Percentiles rank a stretch among this genome's conserved stretches.
Evolutionary conservation across 2,329 filamentous ascomycete species (phyloP).

Genomic region (Cryoendolithus antarcticus): DNA sequence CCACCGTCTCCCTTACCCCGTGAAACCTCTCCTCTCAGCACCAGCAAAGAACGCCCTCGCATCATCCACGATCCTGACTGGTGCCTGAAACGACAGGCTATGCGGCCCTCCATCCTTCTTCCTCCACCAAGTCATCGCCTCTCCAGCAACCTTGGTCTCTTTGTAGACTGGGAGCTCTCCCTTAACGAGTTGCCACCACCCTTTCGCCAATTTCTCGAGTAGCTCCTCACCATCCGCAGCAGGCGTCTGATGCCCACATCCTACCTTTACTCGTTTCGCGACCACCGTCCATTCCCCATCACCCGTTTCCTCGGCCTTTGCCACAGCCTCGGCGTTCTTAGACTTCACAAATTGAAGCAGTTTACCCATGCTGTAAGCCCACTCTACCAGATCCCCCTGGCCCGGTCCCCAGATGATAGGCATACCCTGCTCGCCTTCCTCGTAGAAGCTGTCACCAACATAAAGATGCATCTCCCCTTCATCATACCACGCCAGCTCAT

Average conservation of each 20-base stretch:
- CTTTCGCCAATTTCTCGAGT: slow-evolving; percentile 21
- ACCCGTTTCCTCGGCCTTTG: slow-evolving; percentile 11
- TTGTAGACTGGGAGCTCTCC: slow-evolving; percentile 23
- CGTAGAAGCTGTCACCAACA: slow-evolving; percentile 37
- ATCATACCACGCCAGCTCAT: slow-evolving; percentile 35
- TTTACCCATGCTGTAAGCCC: slow-evolving; percentile 25
- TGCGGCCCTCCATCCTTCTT: slow-evolving; percentile 17
- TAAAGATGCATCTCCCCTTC: slow-evolving; percentile 31
- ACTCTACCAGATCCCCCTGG: slow-evolving; percentile 28
- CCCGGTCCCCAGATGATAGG: slow-evolving; percentile 27
- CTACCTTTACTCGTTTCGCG: slow-evolving; percentile 15
- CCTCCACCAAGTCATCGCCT: slow-evolving; percentile 26
- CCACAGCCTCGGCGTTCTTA: slow-evolving; percentile 18
- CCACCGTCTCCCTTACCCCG: too few relatives aligned
- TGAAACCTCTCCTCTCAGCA: too few relatives aligned
- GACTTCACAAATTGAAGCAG: slow-evolving; percentile 23
- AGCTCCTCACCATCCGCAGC: slow-evolving; percentile 26
- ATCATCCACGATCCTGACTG: slow-evolving; percentile 20
- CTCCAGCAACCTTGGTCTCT: slow-evolving; percentile 18
- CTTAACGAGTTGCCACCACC: slow-evolving; percentile 23
- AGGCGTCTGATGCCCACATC: slow-evolving; percentile 28
- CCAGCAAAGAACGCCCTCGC: slow-evolving; percentile 18
- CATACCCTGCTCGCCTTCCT: slow-evolving; percentile 22
- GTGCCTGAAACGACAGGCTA: slow-evolving; percentile 26
- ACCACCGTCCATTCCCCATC: slow-evolving; percentile 11